Percentiles rank a stretch among this genome's conserved stretches.
phyloP scores from a whole-genome alignment of 495 filamentous ascomycete species.

The Penicillium odoratum region DNA sequence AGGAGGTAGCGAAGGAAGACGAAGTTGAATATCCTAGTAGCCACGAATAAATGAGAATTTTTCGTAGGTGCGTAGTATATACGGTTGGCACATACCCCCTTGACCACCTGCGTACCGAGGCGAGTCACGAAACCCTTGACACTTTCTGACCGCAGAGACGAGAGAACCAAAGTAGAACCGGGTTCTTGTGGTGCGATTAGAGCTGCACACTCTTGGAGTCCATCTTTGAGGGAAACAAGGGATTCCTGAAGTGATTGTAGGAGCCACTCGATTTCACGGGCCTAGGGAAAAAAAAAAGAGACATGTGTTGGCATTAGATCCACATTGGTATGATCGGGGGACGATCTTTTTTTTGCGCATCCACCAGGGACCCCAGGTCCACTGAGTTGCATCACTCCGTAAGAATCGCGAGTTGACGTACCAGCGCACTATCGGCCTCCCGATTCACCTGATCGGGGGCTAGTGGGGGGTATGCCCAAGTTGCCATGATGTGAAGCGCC shows the following conservation, averaged over 20 bases:
- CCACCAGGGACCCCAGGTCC: slow-evolving; percentile 15
- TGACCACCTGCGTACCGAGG: slow-evolving; percentile 72
- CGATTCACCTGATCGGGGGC: slow-evolving; percentile 60
- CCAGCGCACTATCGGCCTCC: slow-evolving; percentile 67
- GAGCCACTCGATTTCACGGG: slow-evolving; percentile 85
- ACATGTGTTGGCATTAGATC: slow-evolving; percentile 26
- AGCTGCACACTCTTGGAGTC: slow-evolving; percentile 83
- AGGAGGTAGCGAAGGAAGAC: slow-evolving; percentile 47
- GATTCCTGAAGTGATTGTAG: slow-evolving; percentile 74
- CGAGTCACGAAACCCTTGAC: slow-evolving; percentile 91
- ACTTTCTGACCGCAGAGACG: slow-evolving; percentile 81
- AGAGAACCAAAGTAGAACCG: slow-evolving; percentile 82
- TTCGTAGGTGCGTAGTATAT: not conserved
- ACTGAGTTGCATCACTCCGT: slow-evolving; percentile 11
- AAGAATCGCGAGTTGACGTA: slow-evolving; percentile 38
- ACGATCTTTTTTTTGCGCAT: slow-evolving; percentile 13
- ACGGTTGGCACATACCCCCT: slow-evolving; percentile 57
- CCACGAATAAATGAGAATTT: slow-evolving; percentile 2
- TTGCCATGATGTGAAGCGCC: slow-evolving; percentile 57
- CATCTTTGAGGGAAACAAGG: slow-evolving; percentile 72
- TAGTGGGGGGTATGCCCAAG: slow-evolving; percentile 75
- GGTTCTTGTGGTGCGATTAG: slow-evolving; percentile 80
- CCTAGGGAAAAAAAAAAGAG: slow-evolving; percentile 40
- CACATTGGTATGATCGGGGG: slow-evolving; percentile 13
- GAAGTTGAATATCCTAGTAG: slow-evolving; percentile 50